Base-by-base conservation (phyloP, 2,329 filamentous ascomycete species). In the Fusarium austroafricanum region DNA sequence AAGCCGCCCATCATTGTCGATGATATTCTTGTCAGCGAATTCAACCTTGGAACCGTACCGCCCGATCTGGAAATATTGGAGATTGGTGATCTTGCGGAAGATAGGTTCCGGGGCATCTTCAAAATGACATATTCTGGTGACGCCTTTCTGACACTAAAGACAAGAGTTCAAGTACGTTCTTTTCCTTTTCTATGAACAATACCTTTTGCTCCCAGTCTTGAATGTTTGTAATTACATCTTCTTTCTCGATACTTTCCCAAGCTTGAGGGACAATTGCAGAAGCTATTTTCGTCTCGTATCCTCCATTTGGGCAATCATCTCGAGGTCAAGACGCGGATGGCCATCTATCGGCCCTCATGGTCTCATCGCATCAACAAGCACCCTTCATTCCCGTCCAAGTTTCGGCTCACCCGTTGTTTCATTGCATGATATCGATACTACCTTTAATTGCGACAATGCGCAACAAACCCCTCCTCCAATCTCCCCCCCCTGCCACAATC, bases 1-100 rank as follows among this genome's bases (percentile, higher is more conserved):
- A 98, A 98, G 77, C 96, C 96, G 58, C 96, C 96, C 63, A 98
- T 98, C 77, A 99, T 99, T 78, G 96, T 98, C 83, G 96, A 97
- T 86, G 96, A 99, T 81, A 98, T 99, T 82, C 88, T 97, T 79
- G 96, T 99, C 71, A 97, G 93, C 80, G 96, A 99, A 83, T 87
- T 99, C 79, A 99, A 99, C 81, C 87, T 99, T 66, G 96, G 96
- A 77, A 94, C 93, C 64, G 93, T 96, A 49, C 95, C 96, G 45
- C 96, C 96, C 12, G 93, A 98, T 77, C 83, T 99, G 75, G 96
- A 99, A 81, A 98, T 99, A 68, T 83, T 99, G 70, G 96, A 99
- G 84, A 97, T 99, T 79, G 96, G 96, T 59, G 96, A 99, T 80
- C 84, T 99, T 77, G 96, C 96, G 53, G 96, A 98, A 81, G 96